Evolutionary conservation across 2,329 filamentous ascomycete species (phyloP).

Genomic region (Acephala macrosclerotiorum): DNA sequence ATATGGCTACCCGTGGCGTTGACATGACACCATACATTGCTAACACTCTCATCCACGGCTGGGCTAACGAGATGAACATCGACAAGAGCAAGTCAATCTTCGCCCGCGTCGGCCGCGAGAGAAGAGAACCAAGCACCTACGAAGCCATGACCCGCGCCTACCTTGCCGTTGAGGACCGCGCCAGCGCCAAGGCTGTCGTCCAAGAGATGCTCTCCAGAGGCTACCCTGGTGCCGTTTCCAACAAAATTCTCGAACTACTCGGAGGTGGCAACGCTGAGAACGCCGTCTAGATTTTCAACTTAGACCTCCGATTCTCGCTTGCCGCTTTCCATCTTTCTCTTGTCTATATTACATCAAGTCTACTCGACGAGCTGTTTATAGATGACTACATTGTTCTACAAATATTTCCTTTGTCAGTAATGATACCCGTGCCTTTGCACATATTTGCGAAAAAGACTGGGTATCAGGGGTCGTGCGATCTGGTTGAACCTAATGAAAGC

Average conservation of each 20-base stretch:
- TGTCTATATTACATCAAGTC: constrained; percentile 30
- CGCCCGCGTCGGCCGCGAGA: constrained; percentile 75
- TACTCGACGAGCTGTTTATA: constrained; percentile 21
- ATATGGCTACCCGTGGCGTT: constrained; percentile 78
- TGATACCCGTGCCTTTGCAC: constrained; percentile 44
- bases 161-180: constrained; percentile 82
- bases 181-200: constrained; percentile 79
- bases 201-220: constrained; percentile 90
- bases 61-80: constrained; percentile 86
- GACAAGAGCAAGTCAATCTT: constrained; percentile 81
- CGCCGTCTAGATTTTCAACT: constrained; percentile 22
- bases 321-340: constrained; percentile 18
- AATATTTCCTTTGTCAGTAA: constrained; percentile 36
- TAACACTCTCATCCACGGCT: constrained; percentile 97
- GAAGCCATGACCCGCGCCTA: constrained; percentile 98
- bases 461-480: constrained; percentile 32
- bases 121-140: constrained; percentile 95
- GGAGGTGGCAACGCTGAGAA: constrained; percentile 56
- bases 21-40: constrained; percentile 97
- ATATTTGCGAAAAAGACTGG: constrained; percentile 36
- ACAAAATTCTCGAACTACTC: constrained; percentile 92
- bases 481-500: constrained; percentile 9
- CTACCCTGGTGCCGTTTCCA: constrained; percentile 89
- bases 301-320: constrained; percentile 24
- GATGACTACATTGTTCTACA: constrained; percentile 27